Evolutionary conservation across 306 rosid genomes (phyloP), one percentile per base, ranked within the genome.

Genomic region (Fragaria vesca): DNA sequence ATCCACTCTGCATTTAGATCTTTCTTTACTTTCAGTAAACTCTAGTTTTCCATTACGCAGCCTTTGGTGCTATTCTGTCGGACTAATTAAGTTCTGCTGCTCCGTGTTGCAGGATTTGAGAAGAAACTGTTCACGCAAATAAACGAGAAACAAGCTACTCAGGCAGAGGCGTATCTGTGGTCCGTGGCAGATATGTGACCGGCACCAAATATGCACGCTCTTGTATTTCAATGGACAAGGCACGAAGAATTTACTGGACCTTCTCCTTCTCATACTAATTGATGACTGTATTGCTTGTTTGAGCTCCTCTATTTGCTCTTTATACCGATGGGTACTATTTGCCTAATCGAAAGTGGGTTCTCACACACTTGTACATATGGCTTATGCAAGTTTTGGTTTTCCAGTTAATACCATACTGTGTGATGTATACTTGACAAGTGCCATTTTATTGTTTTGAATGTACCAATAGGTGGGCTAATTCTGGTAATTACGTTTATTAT

Each of bases 81-180:
- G 74, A 12, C 51, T 57, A 60, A 74, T 42, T 73, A 76, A 90
- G 65, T 12, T 3, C 5, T 62, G 6, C 63, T 77, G 47, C 66
- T 60, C 60, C 47, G 57, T 78, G 66, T 57, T 76, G 79, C 81
- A 94, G 97, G 97, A 60, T 88, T 76, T 40, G 97, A 95, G 88
- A 93, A 93, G 80, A 85, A 63, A 76, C 2, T 87, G 82, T 88
- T 95, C 72, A 93, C 85, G 83, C 86, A 97, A 83, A 86, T 51
- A 81, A 95, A 91, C 34, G 93, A 93, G 80, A 93, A 79, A 75
- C 93, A 78, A 81, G 96, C 97, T 24, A 86, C 82, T 45, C 91
- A 95, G 69, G 86, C 73, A 72, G 98, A 95, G 85, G 98, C 98
- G 47, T 89, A 92, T 81, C 90, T 92, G 20, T 95, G 97, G 97